phyloP scores from a whole-genome alignment of 2,329 filamentous ascomycete genomes.

The Colletotrichum brevisporum region DNA sequence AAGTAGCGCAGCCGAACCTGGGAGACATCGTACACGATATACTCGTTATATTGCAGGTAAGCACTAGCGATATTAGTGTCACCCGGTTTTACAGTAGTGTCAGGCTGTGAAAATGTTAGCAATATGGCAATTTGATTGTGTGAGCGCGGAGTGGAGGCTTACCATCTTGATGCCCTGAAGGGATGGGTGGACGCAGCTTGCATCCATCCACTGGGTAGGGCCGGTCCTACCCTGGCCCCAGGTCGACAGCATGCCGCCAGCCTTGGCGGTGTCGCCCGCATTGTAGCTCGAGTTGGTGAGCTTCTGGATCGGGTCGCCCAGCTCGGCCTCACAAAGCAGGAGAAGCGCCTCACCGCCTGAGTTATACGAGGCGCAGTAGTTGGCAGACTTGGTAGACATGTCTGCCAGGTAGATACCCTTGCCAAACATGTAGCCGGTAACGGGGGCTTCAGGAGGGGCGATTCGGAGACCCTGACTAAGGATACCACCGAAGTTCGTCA shows the following conservation, averaged over 20 bases:
- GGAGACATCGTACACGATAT: slow-evolving; percentile 78
- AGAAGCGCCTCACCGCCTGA: slow-evolving; percentile 81
- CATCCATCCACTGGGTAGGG: slow-evolving; percentile 83
- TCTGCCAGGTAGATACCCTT: slow-evolving; percentile 93
- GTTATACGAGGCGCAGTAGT: slow-evolving; percentile 76
- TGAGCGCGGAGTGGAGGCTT: slow-evolving; percentile 49
- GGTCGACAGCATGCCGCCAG: slow-evolving; percentile 74
- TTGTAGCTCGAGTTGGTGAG: slow-evolving; percentile 70
- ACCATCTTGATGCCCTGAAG: slow-evolving; percentile 81
- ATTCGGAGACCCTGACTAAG: slow-evolving; percentile 91
- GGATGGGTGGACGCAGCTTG: slow-evolving; percentile 72
- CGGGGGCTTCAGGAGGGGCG: slow-evolving; percentile 86
- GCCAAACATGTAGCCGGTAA: slow-evolving; percentile 88
- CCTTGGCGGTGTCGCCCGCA: slow-evolving; percentile 75
- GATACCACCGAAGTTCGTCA: slow-evolving; percentile 89
- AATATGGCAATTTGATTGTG: background rate
- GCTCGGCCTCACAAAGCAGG: slow-evolving; percentile 83
- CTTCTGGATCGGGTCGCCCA: slow-evolving; percentile 81
- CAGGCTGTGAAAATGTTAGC: slow-evolving; percentile 58
- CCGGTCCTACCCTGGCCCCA: slow-evolving; percentile 77
- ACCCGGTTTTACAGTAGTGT: slow-evolving; percentile 61
- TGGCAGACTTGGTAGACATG: slow-evolving; percentile 85
- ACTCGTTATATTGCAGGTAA: slow-evolving; percentile 78
- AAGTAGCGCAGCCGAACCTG: slow-evolving; percentile 81
- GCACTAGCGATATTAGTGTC: slow-evolving; percentile 61